Percentiles rank a stretch among this genome's conserved stretches.
Conservation (phyloP, 371 early-diverging fungal genomes). For the Haplosporangium sp. region DNA sequence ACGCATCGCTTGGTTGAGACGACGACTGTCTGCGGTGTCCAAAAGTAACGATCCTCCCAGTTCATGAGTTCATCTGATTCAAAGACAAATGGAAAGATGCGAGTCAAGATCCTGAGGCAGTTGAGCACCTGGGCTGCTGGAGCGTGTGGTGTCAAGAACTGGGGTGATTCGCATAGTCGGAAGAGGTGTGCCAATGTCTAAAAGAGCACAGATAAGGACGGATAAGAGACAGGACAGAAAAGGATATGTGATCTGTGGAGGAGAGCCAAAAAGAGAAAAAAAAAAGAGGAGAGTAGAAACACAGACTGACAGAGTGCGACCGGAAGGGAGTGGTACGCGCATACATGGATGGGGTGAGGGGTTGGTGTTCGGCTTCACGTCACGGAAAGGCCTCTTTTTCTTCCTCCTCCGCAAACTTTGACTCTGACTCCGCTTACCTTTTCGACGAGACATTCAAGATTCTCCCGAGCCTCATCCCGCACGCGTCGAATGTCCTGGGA, state of each 20-base stretch:
- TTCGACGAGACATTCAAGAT: constrained; percentile 77
- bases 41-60: constrained; percentile 79
- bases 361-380: no score
- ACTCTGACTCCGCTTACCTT: constrained; percentile 66
- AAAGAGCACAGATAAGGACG: background rate
- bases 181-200: constrained; percentile 69
- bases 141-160: constrained; percentile 63
- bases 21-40: constrained; percentile 59
- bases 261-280: no score
- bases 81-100: constrained; percentile 85
- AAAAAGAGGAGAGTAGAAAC: no score
- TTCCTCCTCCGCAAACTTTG: no score
- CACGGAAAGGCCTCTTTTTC: no score
- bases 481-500: constrained; percentile 83
- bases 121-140: constrained; percentile 76
- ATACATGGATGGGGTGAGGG: background rate
- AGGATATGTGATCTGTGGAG: no score
- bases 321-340: no score
- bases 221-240: no score
- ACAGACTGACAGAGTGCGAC: no score
- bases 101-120: constrained; percentile 83
- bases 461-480: constrained; percentile 78
- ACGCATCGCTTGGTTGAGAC: background rate
- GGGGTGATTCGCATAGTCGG: constrained; percentile 61
- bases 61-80: constrained; percentile 67